phyloP scores from a whole-genome alignment of 2,329 filamentous ascomycete species.

The Neophaeococcomyces mojaviensis region DNA sequence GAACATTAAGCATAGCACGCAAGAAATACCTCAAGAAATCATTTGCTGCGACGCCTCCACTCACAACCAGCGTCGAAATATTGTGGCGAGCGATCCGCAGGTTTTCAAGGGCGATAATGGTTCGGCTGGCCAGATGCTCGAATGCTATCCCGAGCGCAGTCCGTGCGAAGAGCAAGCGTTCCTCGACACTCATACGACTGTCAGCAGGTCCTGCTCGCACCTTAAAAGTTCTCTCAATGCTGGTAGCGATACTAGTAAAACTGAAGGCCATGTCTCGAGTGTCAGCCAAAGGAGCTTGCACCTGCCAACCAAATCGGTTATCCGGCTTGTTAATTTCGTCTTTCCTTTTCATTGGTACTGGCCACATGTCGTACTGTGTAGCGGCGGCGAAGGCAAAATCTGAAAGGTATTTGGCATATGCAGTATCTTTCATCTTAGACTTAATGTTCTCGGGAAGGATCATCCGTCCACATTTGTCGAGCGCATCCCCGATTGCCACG shows the following conservation, averaged over 20 bases:
- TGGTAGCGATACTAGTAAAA: conserved; percentile 65
- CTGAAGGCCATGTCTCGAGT: conserved; percentile 57
- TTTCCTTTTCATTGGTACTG: conserved; percentile 43
- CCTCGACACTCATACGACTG: conserved; percentile 35
- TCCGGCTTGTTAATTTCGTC: conserved; percentile 47
- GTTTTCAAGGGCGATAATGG: conserved; percentile 59
- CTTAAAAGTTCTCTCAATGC: conserved; percentile 51
- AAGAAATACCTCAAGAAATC: conserved; percentile 64
- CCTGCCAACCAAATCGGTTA: conserved; percentile 55
- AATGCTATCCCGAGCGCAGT: conserved; percentile 75
- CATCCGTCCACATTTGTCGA: conserved; percentile 77
- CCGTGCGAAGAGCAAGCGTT: conserved; percentile 62
- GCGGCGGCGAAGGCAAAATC: conserved; percentile 61
- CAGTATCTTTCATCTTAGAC: conserved; percentile 49
- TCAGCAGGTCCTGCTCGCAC: conserved; percentile 20
- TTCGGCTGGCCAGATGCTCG: conserved; percentile 72
- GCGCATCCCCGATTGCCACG: conserved; percentile 78
- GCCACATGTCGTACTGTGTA: conserved; percentile 43
- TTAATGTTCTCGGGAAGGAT: conserved; percentile 61
- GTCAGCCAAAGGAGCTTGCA: conserved; percentile 61
- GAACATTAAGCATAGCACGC: conserved; percentile 53
- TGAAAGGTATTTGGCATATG: conserved; percentile 77
- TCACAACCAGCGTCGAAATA: conserved; percentile 64
- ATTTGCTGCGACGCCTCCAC: conserved; percentile 87
- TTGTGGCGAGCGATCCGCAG: conserved; percentile 24